Base-by-base conservation (phyloP, 768 basidiomycete species). In the Saitozyma podzolica region DNA sequence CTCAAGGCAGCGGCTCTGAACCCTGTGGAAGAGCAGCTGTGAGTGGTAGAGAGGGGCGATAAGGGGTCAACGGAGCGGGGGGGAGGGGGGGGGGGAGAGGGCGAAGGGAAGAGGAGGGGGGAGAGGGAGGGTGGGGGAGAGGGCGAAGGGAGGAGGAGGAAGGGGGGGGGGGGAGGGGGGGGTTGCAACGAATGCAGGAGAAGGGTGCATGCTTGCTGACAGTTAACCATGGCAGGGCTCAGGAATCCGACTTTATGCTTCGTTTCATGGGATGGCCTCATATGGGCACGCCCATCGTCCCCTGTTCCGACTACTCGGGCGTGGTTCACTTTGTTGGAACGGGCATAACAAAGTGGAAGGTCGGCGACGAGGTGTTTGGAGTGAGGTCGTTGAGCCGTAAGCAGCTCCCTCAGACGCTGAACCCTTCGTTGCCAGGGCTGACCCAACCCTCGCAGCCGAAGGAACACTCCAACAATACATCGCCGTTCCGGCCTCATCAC, bases 311-410 rank as follows among this genome's bases (percentile, higher is more conserved):
- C 68, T 77, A 89, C 39, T 78, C 87, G 0, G 90, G 90, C 3
- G 80, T 84, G 6, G 78, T 91, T 11, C 60, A 70, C 56, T 13
- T 60, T 48, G 85, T 84, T 14, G 83, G 70, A 0, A 62, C 62
- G 0, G 52, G 85, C 60, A 50, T 59, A 17, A 82, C 85, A 0
- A 80, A 81, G 7, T 86, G 87, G 69, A 77, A 80, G 3, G 73
- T 78, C 2, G 89, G 89, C 0, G 87, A 90, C 63, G 81, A 84
- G 49, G 85, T 91, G 3, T 86, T 85, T 69, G 90, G 88, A 0
- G 82, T 81, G 29, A 29, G 29, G 29, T 29, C 29, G 29, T 29
- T 29, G 29, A 29, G 29, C 29, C 29, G 29, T 42, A 40, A 16
- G 54, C 19, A n/a, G 13, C 54, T 17, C 16, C 9, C 20, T 20